A percentile compares a stretch with the other conserved stretches of the same genome.
phyloP scores from a whole-genome alignment of 208 protist genomes.

The Crithidia mellificae region DNA sequence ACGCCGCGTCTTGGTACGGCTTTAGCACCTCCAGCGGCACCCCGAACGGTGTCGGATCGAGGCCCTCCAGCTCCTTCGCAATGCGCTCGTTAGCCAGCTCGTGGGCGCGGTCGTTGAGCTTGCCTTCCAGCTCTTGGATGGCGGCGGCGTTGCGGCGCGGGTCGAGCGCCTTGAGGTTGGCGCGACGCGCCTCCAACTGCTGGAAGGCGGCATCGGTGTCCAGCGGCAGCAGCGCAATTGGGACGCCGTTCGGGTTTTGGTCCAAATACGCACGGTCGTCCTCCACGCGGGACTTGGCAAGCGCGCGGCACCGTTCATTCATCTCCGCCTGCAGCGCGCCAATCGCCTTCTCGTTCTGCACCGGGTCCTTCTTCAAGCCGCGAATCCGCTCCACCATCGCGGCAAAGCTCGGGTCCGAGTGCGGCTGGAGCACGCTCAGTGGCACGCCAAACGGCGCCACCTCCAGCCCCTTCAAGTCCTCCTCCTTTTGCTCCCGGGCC shows the following conservation, averaged over 20 bases:
- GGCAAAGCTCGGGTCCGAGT: slow-evolving; percentile 43
- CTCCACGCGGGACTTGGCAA: slow-evolving; percentile 43
- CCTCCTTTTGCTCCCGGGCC: slow-evolving; percentile 52
- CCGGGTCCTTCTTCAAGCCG: slow-evolving; percentile 30
- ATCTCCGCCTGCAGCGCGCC: slow-evolving; percentile 39
- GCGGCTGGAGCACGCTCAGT: slow-evolving; percentile 45
- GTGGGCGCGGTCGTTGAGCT: slow-evolving; percentile 47
- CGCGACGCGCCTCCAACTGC: slow-evolving; percentile 53
- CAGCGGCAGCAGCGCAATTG: slow-evolving; percentile 49
- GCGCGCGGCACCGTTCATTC: slow-evolving; percentile 49
- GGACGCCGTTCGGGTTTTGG: slow-evolving; percentile 46
- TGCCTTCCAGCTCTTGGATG: slow-evolving; percentile 33
- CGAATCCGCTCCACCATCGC: slow-evolving; percentile 40
- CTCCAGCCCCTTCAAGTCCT: slow-evolving; percentile 45
- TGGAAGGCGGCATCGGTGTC: slow-evolving; percentile 51
- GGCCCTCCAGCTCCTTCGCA: slow-evolving; percentile 40
- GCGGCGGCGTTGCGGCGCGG: slow-evolving; percentile 35
- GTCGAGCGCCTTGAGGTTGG: slow-evolving; percentile 46
- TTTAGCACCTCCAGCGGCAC: slow-evolving; percentile 51
- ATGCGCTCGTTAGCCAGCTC: slow-evolving; percentile 44
- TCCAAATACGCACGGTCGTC: slow-evolving; percentile 60
- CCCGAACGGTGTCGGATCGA: slow-evolving; percentile 35
- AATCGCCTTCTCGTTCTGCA: slow-evolving; percentile 34
- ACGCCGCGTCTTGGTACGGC: slow-evolving; percentile 38
- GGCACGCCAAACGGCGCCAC: slow-evolving; percentile 47